Evolutionary conservation across 2,329 filamentous ascomycete species (phyloP), one percentile per base, ranked within the genome.

Genomic region (Scedosporium boydii): DNA sequence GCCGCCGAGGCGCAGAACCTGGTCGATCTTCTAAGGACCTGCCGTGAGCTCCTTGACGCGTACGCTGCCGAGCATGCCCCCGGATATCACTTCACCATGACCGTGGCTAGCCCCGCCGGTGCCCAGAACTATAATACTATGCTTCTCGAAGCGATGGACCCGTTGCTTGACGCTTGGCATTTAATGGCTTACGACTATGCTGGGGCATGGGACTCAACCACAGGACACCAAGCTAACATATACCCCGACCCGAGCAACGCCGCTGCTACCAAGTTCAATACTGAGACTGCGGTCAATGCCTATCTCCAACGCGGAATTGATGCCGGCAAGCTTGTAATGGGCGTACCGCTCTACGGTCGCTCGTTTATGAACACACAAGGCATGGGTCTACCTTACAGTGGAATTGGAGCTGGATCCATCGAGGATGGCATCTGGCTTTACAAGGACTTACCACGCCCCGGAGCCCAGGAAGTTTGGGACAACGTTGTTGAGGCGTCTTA

Each of bases 281-380:
- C 87, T 2, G 78, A 88, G 59, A 75, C 78, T 42, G 89, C 89
- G 3, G 76, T 96, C 27, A 71, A 77, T 7, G 83, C 82, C 68
- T 92, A 92, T 74, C 27, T 64, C 2, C 51, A 61, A 18, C 58
- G 61, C n/a, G 62, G 85, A 7, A 80, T 95, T 7, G 68, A 80
- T 0, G 66, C 84, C 0, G 70, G 75, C 59, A 93, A 93, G 74
- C 84, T 96, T 59, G 81, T 90, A 6, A 74, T 95, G 38, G 90
- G 90, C 1, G 82, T 93, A 76, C 89, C 91, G 0, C 78, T 95
- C 0, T 95, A 93, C 70, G 91, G 90, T 1, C 86, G 90, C n/a
- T 81, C 87, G 0, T 95, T 95, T 69, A 76, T 80, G 59, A 77
- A 82, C 55, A 93, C 91, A 0, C 73, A 79, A 4, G 90, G 90